Base-by-base conservation (phyloP, 2,329 filamentous ascomycete genomes). In the Exophiala sp. region DNA sequence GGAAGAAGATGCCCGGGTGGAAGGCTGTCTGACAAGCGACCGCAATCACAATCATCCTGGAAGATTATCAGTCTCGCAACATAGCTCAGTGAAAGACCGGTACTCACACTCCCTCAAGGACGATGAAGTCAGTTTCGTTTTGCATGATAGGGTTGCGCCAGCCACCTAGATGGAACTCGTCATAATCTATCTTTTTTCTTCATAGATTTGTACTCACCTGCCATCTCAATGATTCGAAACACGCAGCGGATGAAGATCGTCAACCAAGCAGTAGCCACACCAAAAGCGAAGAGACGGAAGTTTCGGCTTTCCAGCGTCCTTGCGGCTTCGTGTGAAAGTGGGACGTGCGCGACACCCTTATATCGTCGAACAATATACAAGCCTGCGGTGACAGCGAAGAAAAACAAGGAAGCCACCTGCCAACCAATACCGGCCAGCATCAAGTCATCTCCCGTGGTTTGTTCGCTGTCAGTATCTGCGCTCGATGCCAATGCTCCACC, bases 341-440 rank as follows among this genome's bases (percentile, higher is more conserved):
- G 59, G n/a, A 46, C 35, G 16, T 18, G 34, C 16, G 14, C 24
- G 12, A 45, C 16, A 10, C 47, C 47, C 39, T 33, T 52, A 29
- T 36, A 44, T 34, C 53, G 39, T 20, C 54, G 47, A 16, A 52
- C 24, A 18, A 48, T 34, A 40, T 59, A 61, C 12, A 38, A 33
- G 5, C 11, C 10, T 10, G 41, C 47, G 18, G 40, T 38, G 9
- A 11, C 47, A 6, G 47, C 61, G 29, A 58, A 76, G 12, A 74
- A 63, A 0, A 63, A 57, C 64, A 77, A 70, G 1, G 79, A 77
- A 5, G 73, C 72, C 20, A 85, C 80, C 65, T 84, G 82, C 57
- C 79, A 76, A 2, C 76, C 72, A 39, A 85, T 76, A 62, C 82
- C 82, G 0, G 80, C 75, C 47, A 83, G 77, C 68, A 83, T 83